A percentile compares a stretch with the other conserved stretches of the same genome.
Evolutionary conservation across 495 filamentous ascomycete genomes (phyloP).

Genomic region (Penicillium lividum): DNA sequence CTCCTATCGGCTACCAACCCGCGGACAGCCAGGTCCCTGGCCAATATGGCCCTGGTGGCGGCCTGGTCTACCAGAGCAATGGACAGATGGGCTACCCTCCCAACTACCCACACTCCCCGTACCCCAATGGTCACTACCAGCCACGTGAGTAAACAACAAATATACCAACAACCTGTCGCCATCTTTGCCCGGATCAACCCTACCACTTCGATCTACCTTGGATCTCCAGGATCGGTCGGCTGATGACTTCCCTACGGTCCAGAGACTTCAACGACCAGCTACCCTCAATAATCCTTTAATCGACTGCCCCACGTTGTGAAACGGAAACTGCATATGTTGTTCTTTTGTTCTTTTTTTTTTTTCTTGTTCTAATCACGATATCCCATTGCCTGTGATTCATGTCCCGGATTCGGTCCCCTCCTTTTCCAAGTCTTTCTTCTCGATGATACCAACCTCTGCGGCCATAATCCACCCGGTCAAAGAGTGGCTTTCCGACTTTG

Average conservation of each 20-base stretch:
- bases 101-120: constrained; percentile 76
- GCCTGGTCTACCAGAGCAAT: constrained; percentile 59
- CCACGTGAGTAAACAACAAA: constrained; percentile 58
- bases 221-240: constrained; percentile 23
- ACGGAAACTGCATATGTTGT: constrained; percentile 22
- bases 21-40: constrained; percentile 61
- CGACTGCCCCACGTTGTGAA: constrained; percentile 24
- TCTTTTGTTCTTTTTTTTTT: constrained; percentile 13
- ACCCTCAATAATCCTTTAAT: constrained; percentile 43
- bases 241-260: constrained; percentile 33
- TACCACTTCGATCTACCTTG: constrained; percentile 18
- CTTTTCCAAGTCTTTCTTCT: constrained; percentile 37
- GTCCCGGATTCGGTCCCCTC: constrained; percentile 28
- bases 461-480: constrained; percentile 37
- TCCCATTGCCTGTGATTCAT: constrained; percentile 42
- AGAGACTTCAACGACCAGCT: constrained; percentile 47
- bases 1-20: constrained; percentile 81
- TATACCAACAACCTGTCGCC: constrained; percentile 13
- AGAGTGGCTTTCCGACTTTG: constrained; percentile 37
- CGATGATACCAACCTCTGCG: constrained; percentile 47
- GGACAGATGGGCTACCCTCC: constrained; percentile 69
- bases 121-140: constrained; percentile 70
- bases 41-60: constrained; percentile 64
- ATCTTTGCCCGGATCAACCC: constrained; percentile 20
- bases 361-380: constrained; percentile 34